These are phyloP conservation scores for Trichomonas gallinae DNA, from an alignment of 208 protist genomes.

Conservation along the genomic window DNA sequence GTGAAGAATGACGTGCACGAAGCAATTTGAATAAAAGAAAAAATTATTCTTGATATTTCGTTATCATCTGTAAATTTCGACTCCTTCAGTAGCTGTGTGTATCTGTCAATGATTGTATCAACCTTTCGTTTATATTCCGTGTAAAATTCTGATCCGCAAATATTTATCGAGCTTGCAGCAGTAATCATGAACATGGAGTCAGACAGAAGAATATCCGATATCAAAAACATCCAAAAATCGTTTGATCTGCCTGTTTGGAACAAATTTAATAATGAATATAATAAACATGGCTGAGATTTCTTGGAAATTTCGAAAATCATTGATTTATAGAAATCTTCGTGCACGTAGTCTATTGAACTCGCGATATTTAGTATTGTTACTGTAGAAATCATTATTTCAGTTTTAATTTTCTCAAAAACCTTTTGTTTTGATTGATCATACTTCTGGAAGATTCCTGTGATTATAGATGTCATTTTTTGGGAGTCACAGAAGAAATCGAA, in stretches of 20 bases:
- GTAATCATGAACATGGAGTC: background rate
- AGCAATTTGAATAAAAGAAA: background rate
- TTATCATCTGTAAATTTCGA: background rate
- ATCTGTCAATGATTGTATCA: background rate
- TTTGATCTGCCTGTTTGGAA: background rate
- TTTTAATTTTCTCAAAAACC: background rate
- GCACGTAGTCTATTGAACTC: background rate
- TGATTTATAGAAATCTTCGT: background rate
- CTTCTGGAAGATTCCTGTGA: background rate
- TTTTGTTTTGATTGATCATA: background rate
- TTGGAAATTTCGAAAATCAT: background rate
- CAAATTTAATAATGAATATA: background rate
- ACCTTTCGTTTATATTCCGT: background rate
- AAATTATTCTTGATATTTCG: background rate
- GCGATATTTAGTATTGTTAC: background rate
- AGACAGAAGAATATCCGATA: background rate
- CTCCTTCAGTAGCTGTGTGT: background rate
- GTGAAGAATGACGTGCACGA: background rate
- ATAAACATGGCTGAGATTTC: background rate
- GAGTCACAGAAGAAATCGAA: background rate
- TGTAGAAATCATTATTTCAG: background rate
- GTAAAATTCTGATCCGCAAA: background rate
- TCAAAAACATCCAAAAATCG: background rate
- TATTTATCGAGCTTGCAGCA: background rate
- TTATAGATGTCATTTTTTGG: background rate